Evolutionary conservation across 108 stramenopile species (phyloP), one percentile per base, ranked within the genome.

Genomic region (Seminavis robusta): DNA sequence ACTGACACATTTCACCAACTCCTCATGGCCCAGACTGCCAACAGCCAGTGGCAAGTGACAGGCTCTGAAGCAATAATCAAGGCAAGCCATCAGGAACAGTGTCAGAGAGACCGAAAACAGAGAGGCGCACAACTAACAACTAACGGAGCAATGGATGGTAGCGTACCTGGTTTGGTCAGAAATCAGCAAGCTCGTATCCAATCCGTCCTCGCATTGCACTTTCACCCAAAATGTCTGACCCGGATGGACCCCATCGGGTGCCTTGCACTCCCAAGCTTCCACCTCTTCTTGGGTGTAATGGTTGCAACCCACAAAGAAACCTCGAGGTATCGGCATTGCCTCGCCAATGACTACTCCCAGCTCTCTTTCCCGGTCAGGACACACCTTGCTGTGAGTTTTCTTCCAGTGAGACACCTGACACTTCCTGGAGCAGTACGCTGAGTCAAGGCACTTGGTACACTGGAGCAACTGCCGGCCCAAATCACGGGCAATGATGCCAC

Each of bases 321-420:
- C n/a, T n/a, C n/a, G n/a, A n/a, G n/a, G n/a, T n/a, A n/a, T n/a
- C n/a, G n/a, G n/a, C n/a, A n/a, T n/a, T n/a, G n/a, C n/a, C n/a
- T n/a, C n/a, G n/a, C n/a, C n/a, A n/a, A n/a, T n/a, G n/a, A n/a
- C n/a, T n/a, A n/a, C n/a, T n/a, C 20, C 17, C 42, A 16, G 6
- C 23, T 43, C 42, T 15, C 23, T 6, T n/a, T n/a, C n/a, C n/a
- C n/a, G n/a, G n/a, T n/a, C n/a, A n/a, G 17, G 5, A 31, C 72
- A 73, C 19, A 52, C 66, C 28, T 34, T 47, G 45, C 67, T 73
- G 53, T 73, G 65, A n/a, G n/a, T n/a, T 1, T 41, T 31, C 30
- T 45, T 51, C 73, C 73, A 74, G 21, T 74, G 61, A 17, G 43
- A 16, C 1, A 20, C 36, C 36, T 74, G 73, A 39, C 73, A 74